phyloP scores from a whole-genome alignment of 1,284 basidiomycete species.

The Cutaneotrichosporon arboriforme region DNA sequence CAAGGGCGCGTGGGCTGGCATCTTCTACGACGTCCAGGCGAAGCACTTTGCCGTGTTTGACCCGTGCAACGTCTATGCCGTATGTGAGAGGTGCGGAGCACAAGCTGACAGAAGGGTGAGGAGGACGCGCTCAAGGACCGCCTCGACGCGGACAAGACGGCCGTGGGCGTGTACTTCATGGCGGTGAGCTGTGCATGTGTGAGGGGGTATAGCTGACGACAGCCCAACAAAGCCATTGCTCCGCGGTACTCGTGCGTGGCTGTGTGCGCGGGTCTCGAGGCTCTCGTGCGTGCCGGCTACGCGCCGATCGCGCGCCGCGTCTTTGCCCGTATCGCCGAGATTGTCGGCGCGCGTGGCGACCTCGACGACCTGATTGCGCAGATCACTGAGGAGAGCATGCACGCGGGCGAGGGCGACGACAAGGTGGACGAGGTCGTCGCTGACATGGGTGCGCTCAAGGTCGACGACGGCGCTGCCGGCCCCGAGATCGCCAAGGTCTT shows the following conservation, averaged over 20 bases:
- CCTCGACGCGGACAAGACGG: not conserved
- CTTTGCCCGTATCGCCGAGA: not conserved
- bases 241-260: not conserved
- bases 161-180: not conserved
- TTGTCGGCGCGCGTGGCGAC: not conserved
- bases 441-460: not conserved
- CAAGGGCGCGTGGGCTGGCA: not conserved
- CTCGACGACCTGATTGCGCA: not conserved
- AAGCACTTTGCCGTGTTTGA: not conserved
- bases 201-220: not conserved
- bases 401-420: not conserved
- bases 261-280: not conserved
- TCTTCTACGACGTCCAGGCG: not conserved
- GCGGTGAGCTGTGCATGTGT: not conserved
- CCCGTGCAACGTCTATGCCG: not conserved
- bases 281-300: not conserved
- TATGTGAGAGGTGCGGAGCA: not conserved
- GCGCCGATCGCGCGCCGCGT: not conserved
- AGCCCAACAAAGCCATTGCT: not conserved
- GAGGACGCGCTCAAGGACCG: not conserved
- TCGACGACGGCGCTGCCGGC: not conserved
- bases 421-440: not conserved
- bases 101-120: not conserved
- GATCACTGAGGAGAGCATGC: conserved; percentile 1
- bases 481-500: not conserved